phyloP scores from a whole-genome alignment of 345 rosid genomes.

The Reutealis trisperma region DNA sequence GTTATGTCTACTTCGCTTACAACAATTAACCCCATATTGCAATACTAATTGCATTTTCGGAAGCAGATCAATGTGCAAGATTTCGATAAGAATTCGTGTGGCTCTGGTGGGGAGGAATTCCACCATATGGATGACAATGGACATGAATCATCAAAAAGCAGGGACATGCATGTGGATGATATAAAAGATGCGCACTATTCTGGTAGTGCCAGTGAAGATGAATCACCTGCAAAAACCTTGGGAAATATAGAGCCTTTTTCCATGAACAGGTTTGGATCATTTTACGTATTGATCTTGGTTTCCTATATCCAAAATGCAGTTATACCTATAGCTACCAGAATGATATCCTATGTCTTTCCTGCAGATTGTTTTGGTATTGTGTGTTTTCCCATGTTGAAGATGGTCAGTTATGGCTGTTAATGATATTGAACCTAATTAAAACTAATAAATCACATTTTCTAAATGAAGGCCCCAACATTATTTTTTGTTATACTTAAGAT shows the following conservation, averaged over 20 bases:
- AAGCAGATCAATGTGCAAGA: slow-evolving; percentile 55
- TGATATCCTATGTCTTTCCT: background rate
- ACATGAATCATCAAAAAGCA: slow-evolving; percentile 25
- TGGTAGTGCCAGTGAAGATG: slow-evolving; percentile 29
- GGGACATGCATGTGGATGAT: slow-evolving; percentile 21
- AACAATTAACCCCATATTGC: background rate
- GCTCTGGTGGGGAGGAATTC: slow-evolving; percentile 29
- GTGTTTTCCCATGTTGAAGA: background rate
- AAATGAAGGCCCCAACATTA: background rate
- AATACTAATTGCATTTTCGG: slow-evolving; percentile 27
- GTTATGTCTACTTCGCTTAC: slow-evolving; percentile 14
- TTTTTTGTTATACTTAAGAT: background rate
- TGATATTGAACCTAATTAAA: background rate
- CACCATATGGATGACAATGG: slow-evolving; percentile 19
- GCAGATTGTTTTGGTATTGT: background rate
- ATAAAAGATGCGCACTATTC: slow-evolving; percentile 18
- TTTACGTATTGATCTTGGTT: background rate
- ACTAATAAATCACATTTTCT: background rate
- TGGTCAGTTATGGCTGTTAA: background rate
- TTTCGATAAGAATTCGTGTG: slow-evolving; percentile 37
- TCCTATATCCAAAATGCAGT: background rate
- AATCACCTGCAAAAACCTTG: slow-evolving; percentile 24
- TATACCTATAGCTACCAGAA: background rate
- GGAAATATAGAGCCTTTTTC: slow-evolving; percentile 27
- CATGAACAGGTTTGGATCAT: slow-evolving; percentile 30